Conservation (phyloP, 805 yeast genomes). For the Diddensiella caesifluorescens region DNA sequence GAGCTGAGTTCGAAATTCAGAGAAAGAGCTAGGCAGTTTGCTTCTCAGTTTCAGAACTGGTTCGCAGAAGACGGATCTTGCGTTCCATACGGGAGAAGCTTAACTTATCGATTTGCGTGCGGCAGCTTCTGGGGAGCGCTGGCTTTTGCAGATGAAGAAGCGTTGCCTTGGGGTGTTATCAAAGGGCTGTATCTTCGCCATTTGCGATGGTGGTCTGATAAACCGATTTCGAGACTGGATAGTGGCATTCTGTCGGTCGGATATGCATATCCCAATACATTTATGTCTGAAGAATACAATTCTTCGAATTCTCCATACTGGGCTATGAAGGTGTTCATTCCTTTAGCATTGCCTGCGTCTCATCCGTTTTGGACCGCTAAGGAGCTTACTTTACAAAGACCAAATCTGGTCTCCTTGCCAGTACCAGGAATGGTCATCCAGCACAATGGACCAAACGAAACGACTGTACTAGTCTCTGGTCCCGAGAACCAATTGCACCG, state of each 20-base stretch:
- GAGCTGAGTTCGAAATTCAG: slow-evolving; percentile 18
- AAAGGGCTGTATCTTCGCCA: slow-evolving; percentile 23
- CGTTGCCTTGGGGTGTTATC: slow-evolving; percentile 22
- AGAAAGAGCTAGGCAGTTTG: slow-evolving; percentile 25
- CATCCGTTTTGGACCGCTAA: slow-evolving; percentile 23
- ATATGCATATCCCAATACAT: slow-evolving; percentile 23
- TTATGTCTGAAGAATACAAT: slow-evolving; percentile 25
- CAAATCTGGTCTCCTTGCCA: slow-evolving; percentile 2
- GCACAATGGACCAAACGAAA: slow-evolving; percentile 8
- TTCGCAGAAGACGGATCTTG: slow-evolving; percentile 23
- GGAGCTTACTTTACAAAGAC: slow-evolving; percentile 13
- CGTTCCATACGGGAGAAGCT: slow-evolving; percentile 26
- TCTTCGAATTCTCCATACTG: slow-evolving; percentile 27
- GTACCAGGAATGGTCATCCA: slow-evolving; percentile 17
- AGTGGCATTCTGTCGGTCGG: slow-evolving; percentile 24
- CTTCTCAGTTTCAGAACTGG: slow-evolving; percentile 25
- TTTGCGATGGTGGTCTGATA: slow-evolving; percentile 25
- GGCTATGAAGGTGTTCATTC: slow-evolving; percentile 23
- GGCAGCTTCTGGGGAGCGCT: slow-evolving; percentile 25
- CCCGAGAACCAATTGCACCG: slow-evolving; percentile 11
- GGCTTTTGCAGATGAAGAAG: slow-evolving; percentile 19
- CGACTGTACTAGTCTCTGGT: slow-evolving; percentile 14
- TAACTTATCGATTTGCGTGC: slow-evolving; percentile 26
- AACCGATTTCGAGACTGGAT: slow-evolving; percentile 22
- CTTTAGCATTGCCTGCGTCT: slow-evolving; percentile 20